A percentile compares a stretch with the other conserved stretches of the same genome.
These are phyloP conservation scores for Hypoxylon sp. DNA, from an alignment of 2,329 filamentous ascomycete species.

Conservation along the genomic window DNA sequence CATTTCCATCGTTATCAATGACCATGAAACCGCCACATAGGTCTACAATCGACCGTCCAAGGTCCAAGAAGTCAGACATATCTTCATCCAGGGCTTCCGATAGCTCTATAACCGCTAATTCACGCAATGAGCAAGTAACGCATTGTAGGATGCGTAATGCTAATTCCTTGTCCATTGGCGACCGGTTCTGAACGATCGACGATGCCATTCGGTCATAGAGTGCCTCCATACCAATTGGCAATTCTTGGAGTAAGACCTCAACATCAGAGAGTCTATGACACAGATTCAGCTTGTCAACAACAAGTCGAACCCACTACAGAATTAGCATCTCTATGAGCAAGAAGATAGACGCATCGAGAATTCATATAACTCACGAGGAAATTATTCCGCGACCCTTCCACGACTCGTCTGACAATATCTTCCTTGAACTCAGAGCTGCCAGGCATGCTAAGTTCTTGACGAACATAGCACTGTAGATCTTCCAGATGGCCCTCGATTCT, in stretches of 20 bases:
- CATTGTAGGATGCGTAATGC: slow-evolving; percentile 48
- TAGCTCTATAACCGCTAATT: slow-evolving; percentile 48
- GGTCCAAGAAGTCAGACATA: slow-evolving; percentile 43
- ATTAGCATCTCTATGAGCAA: background rate
- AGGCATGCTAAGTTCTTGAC: slow-evolving; percentile 43
- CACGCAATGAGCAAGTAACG: slow-evolving; percentile 46
- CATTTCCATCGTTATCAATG: slow-evolving; percentile 50
- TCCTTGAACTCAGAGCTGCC: slow-evolving; percentile 41
- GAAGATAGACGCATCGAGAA: background rate
- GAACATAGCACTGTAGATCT: slow-evolving; percentile 45
- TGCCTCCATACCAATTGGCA: slow-evolving; percentile 41
- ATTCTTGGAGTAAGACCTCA: slow-evolving; percentile 29
- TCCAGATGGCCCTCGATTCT: slow-evolving; percentile 35
- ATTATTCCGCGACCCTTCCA: slow-evolving; percentile 21
- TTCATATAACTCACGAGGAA: slow-evolving; percentile 27
- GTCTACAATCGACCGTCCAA: slow-evolving; percentile 49
- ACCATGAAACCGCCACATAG: slow-evolving; percentile 54
- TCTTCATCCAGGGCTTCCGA: slow-evolving; percentile 44
- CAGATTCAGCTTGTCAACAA: slow-evolving; percentile 26
- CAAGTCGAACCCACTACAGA: slow-evolving; percentile 28
- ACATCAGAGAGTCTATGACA: slow-evolving; percentile 35
- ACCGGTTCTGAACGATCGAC: slow-evolving; percentile 37
- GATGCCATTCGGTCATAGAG: slow-evolving; percentile 55
- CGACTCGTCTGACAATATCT: slow-evolving; percentile 34
- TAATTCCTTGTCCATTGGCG: slow-evolving; percentile 35